Conservation (phyloP, 371 early-diverging fungal genomes). For the Mortierella sp. region DNA sequence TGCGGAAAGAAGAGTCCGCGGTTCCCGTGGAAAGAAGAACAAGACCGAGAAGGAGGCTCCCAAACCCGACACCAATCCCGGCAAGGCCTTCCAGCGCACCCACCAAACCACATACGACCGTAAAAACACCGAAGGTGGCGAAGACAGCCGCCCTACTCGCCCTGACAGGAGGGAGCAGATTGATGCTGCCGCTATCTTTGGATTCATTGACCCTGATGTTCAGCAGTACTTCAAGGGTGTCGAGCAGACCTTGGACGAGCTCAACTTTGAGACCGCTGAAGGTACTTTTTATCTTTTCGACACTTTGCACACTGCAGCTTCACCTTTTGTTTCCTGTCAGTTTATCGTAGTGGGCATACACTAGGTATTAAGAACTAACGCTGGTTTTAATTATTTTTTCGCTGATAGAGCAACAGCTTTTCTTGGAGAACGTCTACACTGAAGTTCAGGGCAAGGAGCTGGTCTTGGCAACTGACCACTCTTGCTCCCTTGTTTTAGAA, state of each 20-base stretch:
- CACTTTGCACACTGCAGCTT: not conserved
- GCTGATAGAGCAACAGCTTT: constrained; percentile 72
- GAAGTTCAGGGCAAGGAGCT: constrained; percentile 87
- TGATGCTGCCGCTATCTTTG: constrained; percentile 70
- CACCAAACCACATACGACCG: constrained; percentile 44
- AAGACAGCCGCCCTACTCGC: constrained; percentile 30
- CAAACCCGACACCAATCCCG: constrained; percentile 26
- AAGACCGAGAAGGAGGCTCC: constrained; percentile 27
- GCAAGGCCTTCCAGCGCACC: constrained; percentile 34
- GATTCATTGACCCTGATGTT: constrained; percentile 76
- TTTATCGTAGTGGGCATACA: not conserved
- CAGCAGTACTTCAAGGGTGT: constrained; percentile 82
- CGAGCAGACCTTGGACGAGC: constrained; percentile 79
- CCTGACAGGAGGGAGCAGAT: constrained; percentile 47
- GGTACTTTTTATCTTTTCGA: constrained; percentile 59
- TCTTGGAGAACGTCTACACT: constrained; percentile 82
- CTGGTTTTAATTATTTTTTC: not conserved
- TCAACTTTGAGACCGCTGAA: constrained; percentile 79
- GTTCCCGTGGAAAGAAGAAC: constrained; percentile 57
- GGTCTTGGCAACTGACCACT: constrained; percentile 80
- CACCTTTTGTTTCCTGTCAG: not conserved
- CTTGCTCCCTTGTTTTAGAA: constrained; percentile 85
- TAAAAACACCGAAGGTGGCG: constrained; percentile 23
- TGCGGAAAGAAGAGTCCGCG: constrained; percentile 55
- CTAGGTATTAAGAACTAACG: not conserved